Evolutionary conservation across 2,329 filamentous ascomycete genomes (phyloP).

Genomic region (Ophiostoma sp.): DNA sequence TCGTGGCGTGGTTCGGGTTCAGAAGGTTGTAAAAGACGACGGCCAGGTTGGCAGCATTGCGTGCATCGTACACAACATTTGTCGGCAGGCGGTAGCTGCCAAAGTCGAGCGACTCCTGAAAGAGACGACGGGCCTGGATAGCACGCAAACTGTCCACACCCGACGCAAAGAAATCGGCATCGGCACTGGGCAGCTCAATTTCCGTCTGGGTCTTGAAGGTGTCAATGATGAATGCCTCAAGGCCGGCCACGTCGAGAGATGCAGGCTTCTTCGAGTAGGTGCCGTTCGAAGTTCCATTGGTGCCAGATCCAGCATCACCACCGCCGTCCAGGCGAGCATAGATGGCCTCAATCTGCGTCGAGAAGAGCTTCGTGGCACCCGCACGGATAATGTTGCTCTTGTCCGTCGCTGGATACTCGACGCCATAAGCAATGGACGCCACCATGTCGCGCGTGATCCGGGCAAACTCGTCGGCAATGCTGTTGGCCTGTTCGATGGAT

Average conservation of each 20-base stretch:
- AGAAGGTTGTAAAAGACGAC: slow-evolving; percentile 33
- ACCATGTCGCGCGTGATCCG: slow-evolving; percentile 47
- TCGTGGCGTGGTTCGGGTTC: slow-evolving; percentile 21
- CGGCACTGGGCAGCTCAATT: slow-evolving; percentile 35
- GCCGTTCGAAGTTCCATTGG: not conserved
- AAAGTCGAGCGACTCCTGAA: slow-evolving; percentile 44
- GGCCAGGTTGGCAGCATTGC: slow-evolving; percentile 42
- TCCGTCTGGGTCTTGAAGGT: slow-evolving; percentile 36
- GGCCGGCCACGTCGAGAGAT: slow-evolving; percentile 34
- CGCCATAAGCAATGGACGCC: slow-evolving; percentile 36
- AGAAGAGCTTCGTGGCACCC: slow-evolving; percentile 42
- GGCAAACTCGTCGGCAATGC: slow-evolving; percentile 44
- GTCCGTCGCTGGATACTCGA: slow-evolving; percentile 45
- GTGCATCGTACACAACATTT: slow-evolving; percentile 47
- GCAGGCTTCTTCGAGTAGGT: not conserved
- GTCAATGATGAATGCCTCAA: slow-evolving; percentile 40
- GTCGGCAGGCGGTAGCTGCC: slow-evolving; percentile 35
- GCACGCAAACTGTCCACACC: slow-evolving; percentile 51
- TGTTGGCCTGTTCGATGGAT: slow-evolving; percentile 42
- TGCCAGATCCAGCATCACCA: not conserved
- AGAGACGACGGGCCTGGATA: slow-evolving; percentile 45
- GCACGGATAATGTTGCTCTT: slow-evolving; percentile 49
- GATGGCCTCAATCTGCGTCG: slow-evolving; percentile 37
- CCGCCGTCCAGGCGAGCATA: slow-evolving; percentile 33
- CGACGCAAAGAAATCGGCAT: slow-evolving; percentile 46